Conservation (phyloP, 768 basidiomycete genomes). For the Cystofilobasidium ferigula region DNA sequence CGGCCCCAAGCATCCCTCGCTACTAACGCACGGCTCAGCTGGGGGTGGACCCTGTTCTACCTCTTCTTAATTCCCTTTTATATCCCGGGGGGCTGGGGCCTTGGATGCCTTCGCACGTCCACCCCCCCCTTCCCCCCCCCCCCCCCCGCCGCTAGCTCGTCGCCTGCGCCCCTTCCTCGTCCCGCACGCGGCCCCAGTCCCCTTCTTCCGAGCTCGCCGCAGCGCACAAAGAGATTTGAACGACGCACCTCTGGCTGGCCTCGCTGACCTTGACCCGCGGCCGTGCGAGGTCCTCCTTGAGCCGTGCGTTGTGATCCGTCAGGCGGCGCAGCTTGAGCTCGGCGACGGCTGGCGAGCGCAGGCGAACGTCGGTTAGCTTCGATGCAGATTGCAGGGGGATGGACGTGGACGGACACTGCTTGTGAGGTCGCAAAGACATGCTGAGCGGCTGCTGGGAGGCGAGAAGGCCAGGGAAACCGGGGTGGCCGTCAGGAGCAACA, state of each 20-base stretch:
- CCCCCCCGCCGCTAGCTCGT: too few relatives aligned
- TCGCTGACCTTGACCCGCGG: constrained; percentile 87
- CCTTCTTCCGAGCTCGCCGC: background rate
- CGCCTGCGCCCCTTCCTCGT: background rate
- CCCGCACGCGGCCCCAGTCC: background rate
- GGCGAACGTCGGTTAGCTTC: too few relatives aligned
- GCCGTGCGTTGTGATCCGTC: constrained; percentile 83
- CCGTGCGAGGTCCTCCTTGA: constrained; percentile 77
- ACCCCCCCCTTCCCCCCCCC: too few relatives aligned
- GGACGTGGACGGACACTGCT: background rate
- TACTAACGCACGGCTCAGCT: too few relatives aligned
- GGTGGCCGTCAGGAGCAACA: background rate
- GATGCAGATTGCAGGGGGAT: too few relatives aligned
- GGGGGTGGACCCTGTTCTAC: too few relatives aligned
- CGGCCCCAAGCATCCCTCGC: too few relatives aligned
- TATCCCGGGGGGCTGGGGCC: too few relatives aligned
- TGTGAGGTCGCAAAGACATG: background rate
- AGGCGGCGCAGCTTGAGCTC: constrained; percentile 90
- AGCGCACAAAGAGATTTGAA: background rate
- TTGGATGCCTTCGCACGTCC: too few relatives aligned
- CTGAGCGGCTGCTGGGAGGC: background rate
- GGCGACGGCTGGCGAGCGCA: constrained; percentile 52
- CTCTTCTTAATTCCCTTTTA: too few relatives aligned
- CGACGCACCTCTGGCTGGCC: constrained; percentile 67
- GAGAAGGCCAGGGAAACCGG: background rate